These are phyloP conservation scores for Austroboletus novae-zelandiae DNA, from an alignment of 1,284 basidiomycete species.

Conservation along the genomic window DNA sequence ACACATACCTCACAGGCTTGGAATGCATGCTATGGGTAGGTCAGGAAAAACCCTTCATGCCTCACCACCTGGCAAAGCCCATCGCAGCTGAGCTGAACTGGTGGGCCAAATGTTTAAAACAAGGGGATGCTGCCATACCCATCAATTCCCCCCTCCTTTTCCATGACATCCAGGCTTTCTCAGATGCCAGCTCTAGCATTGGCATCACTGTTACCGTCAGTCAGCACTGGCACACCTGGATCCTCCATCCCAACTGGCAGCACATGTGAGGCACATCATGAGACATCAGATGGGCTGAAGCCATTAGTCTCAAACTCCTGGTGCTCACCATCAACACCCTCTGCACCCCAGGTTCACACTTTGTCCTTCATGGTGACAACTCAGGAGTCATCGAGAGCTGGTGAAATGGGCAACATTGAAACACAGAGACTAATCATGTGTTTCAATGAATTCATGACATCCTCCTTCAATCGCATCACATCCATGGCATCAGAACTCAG, in stretches of 20 bases:
- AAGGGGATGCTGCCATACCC: not conserved
- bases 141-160: not conserved
- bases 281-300: conserved; percentile 20
- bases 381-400: conserved; percentile 39
- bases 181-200: too few relatives aligned
- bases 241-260: conserved; percentile 2
- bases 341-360: rapidly evolving
- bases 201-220: conserved; percentile 9
- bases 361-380: conserved; percentile 38
- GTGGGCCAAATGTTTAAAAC: conserved; percentile 1
- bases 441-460: conserved; percentile 23
- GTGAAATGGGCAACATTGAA: conserved; percentile 36
- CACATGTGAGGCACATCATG: not conserved
- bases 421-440: conserved; percentile 18
- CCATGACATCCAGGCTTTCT: not conserved
- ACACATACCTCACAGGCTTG: conserved; percentile 1
- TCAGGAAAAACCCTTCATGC: conserved; percentile 1
- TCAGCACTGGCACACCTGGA: conserved; percentile 2
- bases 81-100: not conserved
- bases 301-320: conserved; percentile 26
- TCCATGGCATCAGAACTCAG: conserved; percentile 20
- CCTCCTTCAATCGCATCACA: not conserved
- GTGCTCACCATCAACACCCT: conserved; percentile 5
- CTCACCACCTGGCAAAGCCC: not conserved
- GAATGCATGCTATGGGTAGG: conserved; percentile 4